Base-by-base conservation (phyloP, 352 stramenopile species). In the Pythium plurisporium region DNA sequence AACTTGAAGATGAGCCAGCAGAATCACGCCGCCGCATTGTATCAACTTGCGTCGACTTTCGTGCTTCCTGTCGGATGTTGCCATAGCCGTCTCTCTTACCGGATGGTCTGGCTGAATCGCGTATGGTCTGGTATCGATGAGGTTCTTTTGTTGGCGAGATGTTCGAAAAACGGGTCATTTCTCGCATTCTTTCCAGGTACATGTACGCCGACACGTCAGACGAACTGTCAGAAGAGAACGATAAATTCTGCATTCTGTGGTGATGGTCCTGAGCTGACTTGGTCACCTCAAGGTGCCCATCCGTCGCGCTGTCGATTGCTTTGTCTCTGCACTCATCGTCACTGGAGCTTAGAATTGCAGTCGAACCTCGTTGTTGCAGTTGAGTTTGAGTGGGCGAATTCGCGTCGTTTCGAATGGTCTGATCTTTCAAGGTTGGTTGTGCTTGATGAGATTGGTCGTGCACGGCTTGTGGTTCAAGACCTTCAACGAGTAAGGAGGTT, bases 1-100 rank as follows among this genome's bases (percentile, higher is more conserved):
- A 90, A 37, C 64, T 72, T 7, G 74, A 80, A 19, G 69, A 70
- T 0, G 62, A 69, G 9, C 22, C 43, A 3, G 45, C 17, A 10
- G 62, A 69, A 19, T 61, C 49, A 25, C 54, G 40, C 20, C 55
- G 40, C 37, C 6, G n/a, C n/a, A n/a, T n/a, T n/a, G n/a, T n/a
- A n/a, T n/a, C n/a, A n/a, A n/a, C n/a, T n/a, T n/a, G n/a, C n/a
- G n/a, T n/a, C n/a, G n/a, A n/a, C n/a, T n/a, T n/a, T n/a, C n/a
- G 3, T 12, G n/a, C 30, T n/a, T n/a, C 5, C 30, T 22, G 15
- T 26, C 4, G 10, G 25, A 34, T 17, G n/a, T n/a, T n/a, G n/a
- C n/a, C n/a, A n/a, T n/a, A n/a, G n/a, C n/a, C n/a, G n/a, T n/a
- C n/a, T n/a, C n/a, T n/a, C n/a, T n/a, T n/a, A n/a, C n/a, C n/a